These are phyloP conservation scores for Colletotrichum neosansevieriae DNA, from an alignment of 2,329 filamentous ascomycete species.

Conservation along the genomic window DNA sequence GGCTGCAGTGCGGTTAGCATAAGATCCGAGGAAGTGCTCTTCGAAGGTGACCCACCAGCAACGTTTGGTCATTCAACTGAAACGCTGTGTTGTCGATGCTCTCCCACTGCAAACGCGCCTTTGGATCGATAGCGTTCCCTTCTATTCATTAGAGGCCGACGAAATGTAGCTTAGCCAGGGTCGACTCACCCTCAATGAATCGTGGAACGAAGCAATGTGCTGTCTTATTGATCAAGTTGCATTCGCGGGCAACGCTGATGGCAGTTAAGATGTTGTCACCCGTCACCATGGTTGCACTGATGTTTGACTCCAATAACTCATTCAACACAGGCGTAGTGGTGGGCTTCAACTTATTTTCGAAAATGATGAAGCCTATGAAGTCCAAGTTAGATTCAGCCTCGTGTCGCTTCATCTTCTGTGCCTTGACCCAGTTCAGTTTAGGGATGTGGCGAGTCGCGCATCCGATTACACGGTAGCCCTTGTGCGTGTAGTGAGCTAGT, in stretches of 20 bases:
- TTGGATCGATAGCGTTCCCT: conserved; percentile 80
- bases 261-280: conserved; percentile 98
- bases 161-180: conserved; percentile 13
- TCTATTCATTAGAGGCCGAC: conserved; percentile 13
- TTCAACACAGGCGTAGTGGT: conserved; percentile 84
- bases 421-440: conserved; percentile 92
- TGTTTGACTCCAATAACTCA: conserved; percentile 85
- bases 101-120: conserved; percentile 86
- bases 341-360: conserved; percentile 97
- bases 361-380: conserved; percentile 96
- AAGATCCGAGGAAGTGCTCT: conserved; percentile 5
- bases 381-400: conserved; percentile 87
- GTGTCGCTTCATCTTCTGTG: conserved; percentile 90
- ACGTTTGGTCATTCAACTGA: conserved; percentile 81
- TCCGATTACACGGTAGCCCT: conserved; percentile 95
- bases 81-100: conserved; percentile 90
- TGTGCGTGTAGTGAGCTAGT: conserved; percentile 90
- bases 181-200: conserved; percentile 76
- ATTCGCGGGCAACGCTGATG: conserved; percentile 94
- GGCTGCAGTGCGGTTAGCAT: conserved; percentile 63
- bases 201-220: conserved; percentile 94
- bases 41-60: conserved; percentile 67
- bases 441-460: conserved; percentile 90
- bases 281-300: conserved; percentile 94
- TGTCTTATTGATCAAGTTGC: conserved; percentile 81